phyloP scores from a whole-genome alignment of 192 early-diverging fungal genomes.

The Linnemannia exigua region DNA sequence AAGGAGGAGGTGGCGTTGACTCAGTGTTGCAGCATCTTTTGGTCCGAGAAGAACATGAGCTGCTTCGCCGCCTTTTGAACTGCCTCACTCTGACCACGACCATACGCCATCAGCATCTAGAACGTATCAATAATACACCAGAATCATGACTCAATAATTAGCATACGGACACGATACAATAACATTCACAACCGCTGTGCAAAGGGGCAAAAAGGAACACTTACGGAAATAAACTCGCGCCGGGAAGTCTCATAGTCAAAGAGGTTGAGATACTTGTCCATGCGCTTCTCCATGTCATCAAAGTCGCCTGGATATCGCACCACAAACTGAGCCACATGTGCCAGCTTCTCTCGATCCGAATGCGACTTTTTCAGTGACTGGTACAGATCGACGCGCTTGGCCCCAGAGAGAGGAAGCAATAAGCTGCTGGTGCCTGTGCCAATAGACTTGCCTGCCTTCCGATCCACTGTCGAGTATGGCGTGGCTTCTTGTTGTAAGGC shows the following conservation, averaged over 20 bases:
- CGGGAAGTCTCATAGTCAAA: conserved; percentile 60
- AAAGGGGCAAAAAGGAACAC: neutral
- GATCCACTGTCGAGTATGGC: conserved; percentile 17
- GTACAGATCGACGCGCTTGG: conserved; percentile 29
- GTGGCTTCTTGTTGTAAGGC: conserved; percentile 3
- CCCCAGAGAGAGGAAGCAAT: neutral
- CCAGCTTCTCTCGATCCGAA: conserved; percentile 35
- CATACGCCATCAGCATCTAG: conserved; percentile 33
- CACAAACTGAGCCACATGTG: conserved; percentile 24
- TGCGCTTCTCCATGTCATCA: conserved; percentile 26
- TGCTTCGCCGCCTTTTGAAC: conserved; percentile 3
- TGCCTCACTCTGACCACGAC: neutral
- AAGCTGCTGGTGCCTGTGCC: neutral
- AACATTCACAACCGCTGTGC: neutral
- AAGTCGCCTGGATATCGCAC: conserved; percentile 33
- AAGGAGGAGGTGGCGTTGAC: neutral
- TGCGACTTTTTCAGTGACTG: conserved; percentile 30
- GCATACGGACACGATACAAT: neutral
- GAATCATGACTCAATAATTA: neutral
- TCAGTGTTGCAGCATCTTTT: conserved; percentile 7
- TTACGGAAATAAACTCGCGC: conserved; percentile 54
- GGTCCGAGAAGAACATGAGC: conserved; percentile 43
- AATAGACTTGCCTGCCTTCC: neutral
- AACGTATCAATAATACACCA: neutral
- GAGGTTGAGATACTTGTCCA: conserved; percentile 49